phyloP scores from a whole-genome alignment of 768 basidiomycete genomes.

The Krasilnikovozyma curviuscula region DNA sequence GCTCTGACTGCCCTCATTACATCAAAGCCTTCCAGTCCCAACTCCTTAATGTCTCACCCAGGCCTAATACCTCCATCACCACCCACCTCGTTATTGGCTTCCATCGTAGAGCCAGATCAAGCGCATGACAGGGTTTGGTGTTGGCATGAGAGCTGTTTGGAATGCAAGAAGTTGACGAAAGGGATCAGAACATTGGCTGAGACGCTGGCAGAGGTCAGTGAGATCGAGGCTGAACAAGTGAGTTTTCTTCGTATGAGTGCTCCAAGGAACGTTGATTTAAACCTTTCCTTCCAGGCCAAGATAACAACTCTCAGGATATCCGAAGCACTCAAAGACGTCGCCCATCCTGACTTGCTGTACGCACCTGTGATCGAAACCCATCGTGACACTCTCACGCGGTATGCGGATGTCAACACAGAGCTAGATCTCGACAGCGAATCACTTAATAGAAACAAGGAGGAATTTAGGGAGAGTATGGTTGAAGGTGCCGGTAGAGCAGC shows the following conservation, averaged over 20 bases:
- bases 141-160: constrained; percentile 61
- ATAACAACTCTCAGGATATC: constrained; percentile 53
- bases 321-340: constrained; percentile 52
- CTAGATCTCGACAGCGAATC: constrained; percentile 21
- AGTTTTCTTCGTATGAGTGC: constrained; percentile 43
- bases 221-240: constrained; percentile 7
- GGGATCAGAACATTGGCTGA: constrained; percentile 58
- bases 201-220: constrained; percentile 50
- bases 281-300: constrained; percentile 37
- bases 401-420: constrained; percentile 35
- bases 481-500: too few relatives aligned
- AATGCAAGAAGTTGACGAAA: constrained; percentile 58
- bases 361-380: constrained; percentile 63
- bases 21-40: constrained; percentile 35
- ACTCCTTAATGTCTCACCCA: not conserved
- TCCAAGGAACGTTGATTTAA: constrained; percentile 22
- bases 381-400: constrained; percentile 45
- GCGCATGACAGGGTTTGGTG: constrained; percentile 58
- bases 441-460: constrained; percentile 41
- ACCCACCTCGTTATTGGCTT: too few relatives aligned
- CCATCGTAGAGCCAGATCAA: not conserved
- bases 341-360: constrained; percentile 54
- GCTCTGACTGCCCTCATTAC: constrained; percentile 57
- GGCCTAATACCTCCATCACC: too few relatives aligned
- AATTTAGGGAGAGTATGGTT: too few relatives aligned